phyloP scores from a whole-genome alignment of 2,329 filamentous ascomycete genomes.

The Fusarium coicis region DNA sequence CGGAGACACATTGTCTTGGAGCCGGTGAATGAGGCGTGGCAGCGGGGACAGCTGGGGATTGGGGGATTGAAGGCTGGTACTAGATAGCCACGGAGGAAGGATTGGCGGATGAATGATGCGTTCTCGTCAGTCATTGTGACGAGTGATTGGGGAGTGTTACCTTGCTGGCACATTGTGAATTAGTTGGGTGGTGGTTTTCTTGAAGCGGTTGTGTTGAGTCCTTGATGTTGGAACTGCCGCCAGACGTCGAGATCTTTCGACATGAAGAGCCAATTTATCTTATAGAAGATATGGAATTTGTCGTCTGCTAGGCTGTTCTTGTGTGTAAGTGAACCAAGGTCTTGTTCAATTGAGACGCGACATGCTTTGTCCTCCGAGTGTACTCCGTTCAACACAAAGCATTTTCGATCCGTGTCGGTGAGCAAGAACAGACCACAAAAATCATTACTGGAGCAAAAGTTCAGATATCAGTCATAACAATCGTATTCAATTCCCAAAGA shows the following conservation, averaged over 20 bases:
- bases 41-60: conserved; percentile 5
- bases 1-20: conserved; percentile 1
- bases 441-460: rapidly evolving
- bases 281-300: neutral
- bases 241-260: rapidly evolving
- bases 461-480: rapidly evolving
- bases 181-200: neutral
- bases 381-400: neutral
- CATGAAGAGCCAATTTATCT: neutral
- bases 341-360: neutral
- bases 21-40: neutral
- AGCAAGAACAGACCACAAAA: no score
- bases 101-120: conserved; percentile 4
- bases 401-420: no score
- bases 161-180: neutral
- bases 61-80: conserved; percentile 8
- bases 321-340: rapidly evolving
- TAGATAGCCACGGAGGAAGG: conserved; percentile 18
- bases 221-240: neutral
- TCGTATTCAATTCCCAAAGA: neutral
- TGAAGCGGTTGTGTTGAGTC: neutral
- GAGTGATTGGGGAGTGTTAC: neutral
- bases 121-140: neutral
- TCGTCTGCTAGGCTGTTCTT: neutral
- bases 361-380: neutral